Percentiles rank a stretch among this genome's conserved stretches.
phyloP scores from a whole-genome alignment of 257 asterid genomes.

The Gardenia jasminoides region DNA sequence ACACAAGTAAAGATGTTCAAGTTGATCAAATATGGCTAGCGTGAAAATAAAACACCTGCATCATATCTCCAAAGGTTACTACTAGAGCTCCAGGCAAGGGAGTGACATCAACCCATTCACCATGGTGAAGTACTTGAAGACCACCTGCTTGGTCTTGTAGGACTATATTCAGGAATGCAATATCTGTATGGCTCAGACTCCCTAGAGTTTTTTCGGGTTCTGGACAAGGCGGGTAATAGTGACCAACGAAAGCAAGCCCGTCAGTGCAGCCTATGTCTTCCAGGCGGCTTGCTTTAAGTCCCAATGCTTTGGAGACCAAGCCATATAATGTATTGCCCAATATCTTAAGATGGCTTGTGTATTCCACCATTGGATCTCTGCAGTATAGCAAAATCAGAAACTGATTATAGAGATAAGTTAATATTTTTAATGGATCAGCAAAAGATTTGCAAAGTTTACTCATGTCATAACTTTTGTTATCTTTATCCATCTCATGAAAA shows the following conservation, averaged over 20 bases:
- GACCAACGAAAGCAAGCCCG: constrained; percentile 25
- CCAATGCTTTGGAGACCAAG: constrained; percentile 42
- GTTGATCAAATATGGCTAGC: background rate
- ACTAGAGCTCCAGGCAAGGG: constrained; percentile 41
- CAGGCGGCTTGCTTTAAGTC: constrained; percentile 31
- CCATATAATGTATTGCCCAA: constrained; percentile 34
- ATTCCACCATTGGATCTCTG: constrained; percentile 34
- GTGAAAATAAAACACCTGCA: constrained; percentile 24
- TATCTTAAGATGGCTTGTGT: constrained; percentile 27
- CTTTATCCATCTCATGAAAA: too few species aligned
- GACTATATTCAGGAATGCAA: constrained; percentile 37
- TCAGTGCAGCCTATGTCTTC: constrained; percentile 40
- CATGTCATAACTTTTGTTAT: too few species aligned
- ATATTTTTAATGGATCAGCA: too few species aligned
- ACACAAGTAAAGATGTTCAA: background rate
- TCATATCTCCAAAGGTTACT: constrained; percentile 45
- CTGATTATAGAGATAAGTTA: too few species aligned
- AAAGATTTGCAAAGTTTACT: too few species aligned
- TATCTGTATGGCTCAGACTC: constrained; percentile 33
- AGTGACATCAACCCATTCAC: constrained; percentile 49
- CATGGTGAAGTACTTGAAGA: constrained; percentile 44
- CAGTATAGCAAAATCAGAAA: background rate
- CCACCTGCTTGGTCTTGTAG: constrained; percentile 50
- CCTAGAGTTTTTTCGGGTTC: constrained; percentile 47
- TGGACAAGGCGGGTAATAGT: constrained; percentile 56